These are phyloP conservation scores for Neurospora sp. DNA, from an alignment of 495 filamentous ascomycete species.

Conservation along the genomic window DNA sequence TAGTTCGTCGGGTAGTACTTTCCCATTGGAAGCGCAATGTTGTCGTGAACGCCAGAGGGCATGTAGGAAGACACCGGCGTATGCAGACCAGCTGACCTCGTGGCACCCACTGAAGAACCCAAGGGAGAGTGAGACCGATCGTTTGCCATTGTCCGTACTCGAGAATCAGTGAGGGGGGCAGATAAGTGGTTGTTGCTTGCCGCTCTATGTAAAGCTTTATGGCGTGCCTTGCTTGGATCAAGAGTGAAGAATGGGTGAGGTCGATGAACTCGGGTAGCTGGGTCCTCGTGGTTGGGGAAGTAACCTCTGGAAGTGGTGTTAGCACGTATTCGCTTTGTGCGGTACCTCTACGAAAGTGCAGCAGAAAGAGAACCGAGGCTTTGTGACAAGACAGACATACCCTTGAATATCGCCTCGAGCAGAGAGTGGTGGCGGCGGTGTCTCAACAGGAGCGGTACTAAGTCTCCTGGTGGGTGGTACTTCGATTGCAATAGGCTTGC, in stretches of 20 bases:
- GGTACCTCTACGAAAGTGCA: neutral
- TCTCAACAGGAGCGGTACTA: constrained; percentile 26
- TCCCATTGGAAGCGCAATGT: constrained; percentile 33
- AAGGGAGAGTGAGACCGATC: constrained; percentile 4
- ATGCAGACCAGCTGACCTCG: constrained; percentile 8
- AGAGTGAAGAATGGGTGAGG: constrained; percentile 29
- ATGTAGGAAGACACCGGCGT: constrained; percentile 34
- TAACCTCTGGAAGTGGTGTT: constrained; percentile 28
- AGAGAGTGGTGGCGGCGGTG: constrained; percentile 32
- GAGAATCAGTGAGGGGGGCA: constrained; percentile 9
- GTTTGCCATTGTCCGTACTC: neutral
- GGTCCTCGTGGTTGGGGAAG: constrained; percentile 42
- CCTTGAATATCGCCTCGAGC: constrained; percentile 41
- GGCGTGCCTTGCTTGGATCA: constrained; percentile 26
- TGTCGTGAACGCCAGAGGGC: constrained; percentile 26
- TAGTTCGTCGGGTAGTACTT: constrained; percentile 48
- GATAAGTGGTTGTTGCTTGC: constrained; percentile 12
- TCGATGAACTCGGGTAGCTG: constrained; percentile 22
- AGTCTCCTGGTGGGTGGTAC: constrained; percentile 21
- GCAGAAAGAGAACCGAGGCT: neutral
- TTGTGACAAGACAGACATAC: constrained; percentile 21
- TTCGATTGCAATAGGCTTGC: constrained; percentile 38
- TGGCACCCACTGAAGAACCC: neutral
- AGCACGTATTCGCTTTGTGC: neutral
- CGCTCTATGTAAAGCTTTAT: constrained; percentile 21